These are phyloP conservation scores for Telfairia occidentalis DNA, from an alignment of 331 rosid genomes.

Conservation along the genomic window DNA sequence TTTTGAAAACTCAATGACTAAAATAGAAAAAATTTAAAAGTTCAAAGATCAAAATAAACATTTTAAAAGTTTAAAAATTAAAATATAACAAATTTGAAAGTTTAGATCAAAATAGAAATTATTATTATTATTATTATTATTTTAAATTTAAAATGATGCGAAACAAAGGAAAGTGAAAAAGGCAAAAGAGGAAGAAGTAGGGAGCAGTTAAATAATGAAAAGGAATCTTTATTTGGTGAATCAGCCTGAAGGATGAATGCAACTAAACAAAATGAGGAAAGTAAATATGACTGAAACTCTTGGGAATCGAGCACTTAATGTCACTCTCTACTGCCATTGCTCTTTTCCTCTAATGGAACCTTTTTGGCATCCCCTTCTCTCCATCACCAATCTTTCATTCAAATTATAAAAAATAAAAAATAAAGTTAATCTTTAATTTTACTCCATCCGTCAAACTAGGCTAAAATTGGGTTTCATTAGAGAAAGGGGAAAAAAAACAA, in stretches of 20 bases:
- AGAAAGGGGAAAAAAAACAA: neutral
- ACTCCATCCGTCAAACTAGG: neutral
- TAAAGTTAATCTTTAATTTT: neutral
- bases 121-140: too few species aligned
- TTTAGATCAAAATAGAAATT: too few species aligned
- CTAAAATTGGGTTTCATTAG: neutral
- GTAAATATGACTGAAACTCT: neutral
- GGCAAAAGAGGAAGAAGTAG: neutral
- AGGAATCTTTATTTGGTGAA: neutral
- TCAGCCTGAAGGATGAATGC: neutral
- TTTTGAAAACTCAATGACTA: too few species aligned
- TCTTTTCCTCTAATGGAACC: neutral
- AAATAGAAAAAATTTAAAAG: too few species aligned
- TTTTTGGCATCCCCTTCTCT: neutral
- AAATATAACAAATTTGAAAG: too few species aligned
- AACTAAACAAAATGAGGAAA: neutral
- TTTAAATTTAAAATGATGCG: too few species aligned
- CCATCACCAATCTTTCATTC: neutral
- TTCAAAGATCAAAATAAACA: too few species aligned
- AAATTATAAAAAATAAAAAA: neutral
- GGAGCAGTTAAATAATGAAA: neutral
- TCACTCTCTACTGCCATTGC: neutral
- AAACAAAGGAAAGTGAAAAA: too few species aligned
- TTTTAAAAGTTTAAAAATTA: too few species aligned
- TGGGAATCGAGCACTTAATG: conserved; percentile 3